Conservation (phyloP, 2,329 filamentous ascomycete species). For the Truncatella angustata region DNA sequence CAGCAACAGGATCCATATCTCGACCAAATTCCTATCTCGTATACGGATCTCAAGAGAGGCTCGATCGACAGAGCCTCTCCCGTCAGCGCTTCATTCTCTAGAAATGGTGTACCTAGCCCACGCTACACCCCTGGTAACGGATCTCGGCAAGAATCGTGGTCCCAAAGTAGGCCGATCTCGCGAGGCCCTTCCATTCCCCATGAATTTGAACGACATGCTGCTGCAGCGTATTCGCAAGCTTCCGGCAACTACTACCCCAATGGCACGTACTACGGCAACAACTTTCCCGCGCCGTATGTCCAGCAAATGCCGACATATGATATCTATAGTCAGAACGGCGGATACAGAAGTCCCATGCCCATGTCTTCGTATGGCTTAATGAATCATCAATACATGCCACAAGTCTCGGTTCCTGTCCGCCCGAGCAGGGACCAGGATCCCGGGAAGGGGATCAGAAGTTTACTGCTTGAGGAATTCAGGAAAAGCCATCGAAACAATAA, state of each 20-base stretch:
- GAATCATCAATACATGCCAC: conserved; percentile 22
- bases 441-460: conserved; percentile 64
- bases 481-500: conserved; percentile 68
- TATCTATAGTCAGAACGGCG: conserved; percentile 31
- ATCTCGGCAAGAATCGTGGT: conserved; percentile 33
- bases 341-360: conserved; percentile 32
- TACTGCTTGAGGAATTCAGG: conserved; percentile 77
- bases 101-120: conserved; percentile 27
- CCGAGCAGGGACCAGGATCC: conserved; percentile 56
- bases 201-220: conserved; percentile 38
- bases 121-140: conserved; percentile 27
- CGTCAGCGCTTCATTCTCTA: conserved; percentile 27
- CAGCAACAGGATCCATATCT: conserved; percentile 28
- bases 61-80: conserved; percentile 40
- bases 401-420: conserved; percentile 28
- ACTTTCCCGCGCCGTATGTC: conserved; percentile 35
- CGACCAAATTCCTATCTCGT: conserved; percentile 25
- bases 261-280: conserved; percentile 28
- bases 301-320: conserved; percentile 32
- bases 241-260: conserved; percentile 23
- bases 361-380: conserved; percentile 32
- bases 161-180: conserved; percentile 27
- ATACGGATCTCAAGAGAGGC: conserved; percentile 30
- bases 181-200: conserved; percentile 31
- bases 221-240: conserved; percentile 26